phyloP scores from a whole-genome alignment of 768 basidiomycete species.

The Tricholoma furcatifolium region DNA sequence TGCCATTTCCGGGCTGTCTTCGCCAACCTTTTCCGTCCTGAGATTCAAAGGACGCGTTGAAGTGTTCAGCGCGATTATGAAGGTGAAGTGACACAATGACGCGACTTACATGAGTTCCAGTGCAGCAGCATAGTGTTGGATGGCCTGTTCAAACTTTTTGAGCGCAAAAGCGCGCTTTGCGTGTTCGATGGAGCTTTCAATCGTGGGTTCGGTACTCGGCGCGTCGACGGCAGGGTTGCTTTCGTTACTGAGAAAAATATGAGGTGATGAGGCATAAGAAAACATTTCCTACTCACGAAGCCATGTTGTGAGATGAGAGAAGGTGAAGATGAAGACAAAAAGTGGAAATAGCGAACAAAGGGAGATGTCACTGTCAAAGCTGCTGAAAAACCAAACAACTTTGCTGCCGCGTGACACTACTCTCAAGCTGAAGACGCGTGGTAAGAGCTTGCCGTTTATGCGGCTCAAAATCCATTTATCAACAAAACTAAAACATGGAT shows the following conservation, averaged over 20 bases:
- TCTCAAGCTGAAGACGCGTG: neutral
- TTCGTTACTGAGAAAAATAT: constrained; percentile 4
- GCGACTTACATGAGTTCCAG: constrained; percentile 79
- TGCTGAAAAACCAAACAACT: neutral
- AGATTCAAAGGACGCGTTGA: constrained; percentile 15
- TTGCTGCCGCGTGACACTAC: constrained; percentile 3
- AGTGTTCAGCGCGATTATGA: constrained; percentile 4
- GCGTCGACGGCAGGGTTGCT: constrained; percentile 14
- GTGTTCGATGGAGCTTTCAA: constrained; percentile 68
- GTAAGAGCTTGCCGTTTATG: neutral
- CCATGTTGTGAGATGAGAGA: constrained; percentile 1
- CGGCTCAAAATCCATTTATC: constrained; percentile 4
- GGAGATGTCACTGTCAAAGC: neutral
- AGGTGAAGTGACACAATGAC: constrained; percentile 15
- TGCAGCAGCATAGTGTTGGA: constrained; percentile 80
- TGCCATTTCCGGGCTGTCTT: constrained; percentile 80
- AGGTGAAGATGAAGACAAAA: neutral
- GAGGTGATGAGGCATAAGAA: neutral
- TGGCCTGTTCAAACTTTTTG: constrained; percentile 81
- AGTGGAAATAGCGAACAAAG: neutral
- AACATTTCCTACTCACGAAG: constrained; percentile 7
- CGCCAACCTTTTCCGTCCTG: constrained; percentile 74
- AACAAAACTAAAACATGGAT: neutral
- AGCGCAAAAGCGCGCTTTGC: constrained; percentile 89
- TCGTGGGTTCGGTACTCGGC: constrained; percentile 27